A percentile compares a stretch with the other conserved stretches of the same genome.
Conservation (phyloP, 208 protist genomes). For the Trypanosoma lewisi region DNA sequence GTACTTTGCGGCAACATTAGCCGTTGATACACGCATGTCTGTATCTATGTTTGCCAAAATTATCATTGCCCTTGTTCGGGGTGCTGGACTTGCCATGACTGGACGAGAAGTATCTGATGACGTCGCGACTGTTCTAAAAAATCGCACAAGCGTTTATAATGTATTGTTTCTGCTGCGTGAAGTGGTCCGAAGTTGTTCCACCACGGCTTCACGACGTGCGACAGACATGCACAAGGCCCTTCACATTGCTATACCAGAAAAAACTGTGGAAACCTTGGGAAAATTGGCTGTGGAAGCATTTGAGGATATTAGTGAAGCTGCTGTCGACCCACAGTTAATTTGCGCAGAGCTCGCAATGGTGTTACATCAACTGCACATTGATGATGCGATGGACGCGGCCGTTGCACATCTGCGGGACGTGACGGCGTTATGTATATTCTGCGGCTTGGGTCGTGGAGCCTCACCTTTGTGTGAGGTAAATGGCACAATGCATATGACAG, state of each 20-base stretch:
- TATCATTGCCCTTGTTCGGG: conserved; percentile 77
- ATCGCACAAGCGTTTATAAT: conserved; percentile 83
- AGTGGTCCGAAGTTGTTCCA: conserved; percentile 82
- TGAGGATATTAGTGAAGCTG: conserved; percentile 39
- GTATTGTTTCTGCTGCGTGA: conserved; percentile 86
- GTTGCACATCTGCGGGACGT: conserved; percentile 79
- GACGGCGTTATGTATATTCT: conserved; percentile 69
- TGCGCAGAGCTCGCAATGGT: conserved; percentile 92
- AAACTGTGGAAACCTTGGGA: conserved; percentile 83
- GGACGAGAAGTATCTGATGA: conserved; percentile 65
- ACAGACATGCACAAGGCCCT: conserved; percentile 85
- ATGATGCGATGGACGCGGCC: conserved; percentile 77
- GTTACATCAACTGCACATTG: conserved; percentile 80
- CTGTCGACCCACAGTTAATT: conserved; percentile 80
- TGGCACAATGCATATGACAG: conserved; percentile 75
- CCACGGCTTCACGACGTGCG: conserved; percentile 67
- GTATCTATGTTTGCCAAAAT: conserved; percentile 88
- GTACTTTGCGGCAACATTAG: conserved; percentile 82
- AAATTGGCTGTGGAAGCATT: conserved; percentile 80
- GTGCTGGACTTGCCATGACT: conserved; percentile 85
- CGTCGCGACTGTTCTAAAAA: conserved; percentile 66
- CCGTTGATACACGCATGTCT: conserved; percentile 84
- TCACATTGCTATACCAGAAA: conserved; percentile 69
- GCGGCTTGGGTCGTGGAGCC: conserved; percentile 56
- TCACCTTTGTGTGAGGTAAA: conserved; percentile 75